Percentiles rank a stretch among this genome's conserved stretches.
phyloP scores from a whole-genome alignment of 139 green algal species.

The Spirogloea muscicola region DNA sequence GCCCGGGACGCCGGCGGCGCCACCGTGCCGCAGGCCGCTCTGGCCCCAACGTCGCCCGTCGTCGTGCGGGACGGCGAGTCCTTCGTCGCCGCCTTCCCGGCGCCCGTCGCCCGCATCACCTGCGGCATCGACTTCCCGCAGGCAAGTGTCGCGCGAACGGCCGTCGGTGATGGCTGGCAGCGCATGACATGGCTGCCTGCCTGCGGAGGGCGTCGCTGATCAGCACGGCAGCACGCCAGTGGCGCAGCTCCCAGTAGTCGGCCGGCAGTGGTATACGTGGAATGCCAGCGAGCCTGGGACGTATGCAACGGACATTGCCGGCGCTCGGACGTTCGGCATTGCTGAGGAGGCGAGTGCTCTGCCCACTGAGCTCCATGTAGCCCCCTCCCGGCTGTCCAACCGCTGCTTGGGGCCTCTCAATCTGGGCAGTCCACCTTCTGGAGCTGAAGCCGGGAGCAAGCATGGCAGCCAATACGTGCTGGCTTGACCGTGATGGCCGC shows the following conservation, averaged over 20 bases:
- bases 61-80: slow-evolving; percentile 62
- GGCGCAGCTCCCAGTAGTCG: slow-evolving; percentile 67
- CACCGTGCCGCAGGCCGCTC: background rate
- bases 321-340: slow-evolving; percentile 60
- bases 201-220: too few species aligned
- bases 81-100: slow-evolving; percentile 72
- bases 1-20: background rate
- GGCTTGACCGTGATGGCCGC: too few species aligned
- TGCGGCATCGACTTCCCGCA: slow-evolving; percentile 65
- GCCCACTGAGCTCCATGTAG: too few species aligned
- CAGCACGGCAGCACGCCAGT: too few species aligned
- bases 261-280: slow-evolving; percentile 85
- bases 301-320: slow-evolving; percentile 58
- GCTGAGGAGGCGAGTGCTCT: slow-evolving; percentile 50
- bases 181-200: too few species aligned
- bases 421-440: too few species aligned
- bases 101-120: slow-evolving; percentile 49
- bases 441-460: too few species aligned
- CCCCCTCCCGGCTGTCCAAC: too few species aligned
- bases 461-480: too few species aligned
- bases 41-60: slow-evolving; percentile 47
- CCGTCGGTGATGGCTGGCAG: too few species aligned
- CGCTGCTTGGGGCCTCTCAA: too few species aligned
- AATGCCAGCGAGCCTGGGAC: slow-evolving; percentile 37
- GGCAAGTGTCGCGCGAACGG: too few species aligned